A percentile compares a stretch with the other conserved stretches of the same genome.
Evolutionary conservation across 768 basidiomycete species (phyloP).

Genomic region (Naematelia aurantialba): DNA sequence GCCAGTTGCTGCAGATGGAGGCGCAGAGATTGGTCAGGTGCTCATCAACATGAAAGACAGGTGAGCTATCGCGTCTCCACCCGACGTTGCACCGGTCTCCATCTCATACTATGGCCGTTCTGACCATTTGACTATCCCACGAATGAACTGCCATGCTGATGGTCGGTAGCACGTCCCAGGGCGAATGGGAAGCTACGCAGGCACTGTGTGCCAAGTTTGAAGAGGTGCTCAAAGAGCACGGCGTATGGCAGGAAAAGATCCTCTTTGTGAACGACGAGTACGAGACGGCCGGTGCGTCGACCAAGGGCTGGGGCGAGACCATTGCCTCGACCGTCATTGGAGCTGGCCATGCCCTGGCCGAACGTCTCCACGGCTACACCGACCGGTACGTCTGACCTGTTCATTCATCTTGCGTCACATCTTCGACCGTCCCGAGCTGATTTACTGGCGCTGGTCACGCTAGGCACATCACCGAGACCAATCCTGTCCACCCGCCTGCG

Average conservation of each 20-base stretch:
- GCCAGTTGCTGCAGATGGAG: slow-evolving; percentile 37
- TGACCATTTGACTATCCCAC: background rate
- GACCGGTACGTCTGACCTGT: slow-evolving; percentile 31
- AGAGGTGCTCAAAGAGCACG: slow-evolving; percentile 27
- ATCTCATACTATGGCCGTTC: too few relatives aligned
- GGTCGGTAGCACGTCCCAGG: slow-evolving; percentile 23
- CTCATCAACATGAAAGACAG: slow-evolving; percentile 36
- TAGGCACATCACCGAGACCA: slow-evolving; percentile 28
- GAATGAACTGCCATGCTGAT: too few relatives aligned
- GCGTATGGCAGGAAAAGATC: slow-evolving; percentile 42
- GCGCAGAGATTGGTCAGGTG: slow-evolving; percentile 39
- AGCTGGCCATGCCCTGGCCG: slow-evolving; percentile 32
- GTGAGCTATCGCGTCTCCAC: slow-evolving; percentile 15
- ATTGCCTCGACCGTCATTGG: slow-evolving; percentile 33
- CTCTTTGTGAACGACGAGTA: slow-evolving; percentile 44
- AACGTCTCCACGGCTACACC: slow-evolving; percentile 26
- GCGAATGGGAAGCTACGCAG: slow-evolving; percentile 45
- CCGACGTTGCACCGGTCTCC: too few relatives aligned
- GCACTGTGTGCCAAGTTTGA: slow-evolving; percentile 33
- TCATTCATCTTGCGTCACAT: background rate
- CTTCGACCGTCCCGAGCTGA: background rate
- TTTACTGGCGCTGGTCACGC: background rate
- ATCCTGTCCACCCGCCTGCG: slow-evolving; percentile 28
- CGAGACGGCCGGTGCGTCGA: slow-evolving; percentile 25
- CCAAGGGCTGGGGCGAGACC: slow-evolving; percentile 39